phyloP scores from a whole-genome alignment of 2,329 filamentous ascomycete species.

The Paracamarosporium sp. region DNA sequence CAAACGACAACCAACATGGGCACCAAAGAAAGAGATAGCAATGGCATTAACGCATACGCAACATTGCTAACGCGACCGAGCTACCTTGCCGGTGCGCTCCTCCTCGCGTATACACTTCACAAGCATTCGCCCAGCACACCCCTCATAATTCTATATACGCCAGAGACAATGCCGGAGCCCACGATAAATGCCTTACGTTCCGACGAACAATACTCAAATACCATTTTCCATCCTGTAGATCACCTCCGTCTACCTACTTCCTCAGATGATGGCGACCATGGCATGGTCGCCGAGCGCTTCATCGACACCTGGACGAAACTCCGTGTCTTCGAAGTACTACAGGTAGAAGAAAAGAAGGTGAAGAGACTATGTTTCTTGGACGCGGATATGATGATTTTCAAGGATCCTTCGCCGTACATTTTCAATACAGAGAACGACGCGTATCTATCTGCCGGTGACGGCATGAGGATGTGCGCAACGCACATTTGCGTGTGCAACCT shows the following conservation, averaged over 20 bases:
- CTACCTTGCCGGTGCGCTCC: conserved; percentile 60
- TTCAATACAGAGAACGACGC: conserved; percentile 51
- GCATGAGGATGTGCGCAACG: conserved; percentile 54
- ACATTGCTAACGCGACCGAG: conserved; percentile 60
- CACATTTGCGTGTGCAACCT: conserved; percentile 62
- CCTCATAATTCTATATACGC: conserved; percentile 59
- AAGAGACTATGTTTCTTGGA: conserved; percentile 59
- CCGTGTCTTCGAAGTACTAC: conserved; percentile 56
- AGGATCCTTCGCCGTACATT: conserved; percentile 43
- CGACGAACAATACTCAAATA: conserved; percentile 50
- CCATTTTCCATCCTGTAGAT: conserved; percentile 49
- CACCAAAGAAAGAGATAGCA: conserved; percentile 11
- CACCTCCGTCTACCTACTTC: conserved; percentile 49
- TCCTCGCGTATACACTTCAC: conserved; percentile 58
- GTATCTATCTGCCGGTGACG: conserved; percentile 24
- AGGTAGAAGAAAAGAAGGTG: conserved; percentile 27
- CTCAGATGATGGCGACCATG: not conserved
- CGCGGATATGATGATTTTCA: conserved; percentile 60
- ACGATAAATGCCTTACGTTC: conserved; percentile 51
- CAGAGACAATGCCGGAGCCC: conserved; percentile 46
- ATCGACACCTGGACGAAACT: conserved; percentile 64
- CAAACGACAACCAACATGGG: not conserved
- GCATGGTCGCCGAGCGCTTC: conserved; percentile 58
- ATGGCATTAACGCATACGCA: conserved; percentile 49
- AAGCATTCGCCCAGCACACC: conserved; percentile 55